Evolutionary conservation across 257 asterid species (phyloP), one percentile per base, ranked within the genome.

Genomic region (Solanum chilense): DNA sequence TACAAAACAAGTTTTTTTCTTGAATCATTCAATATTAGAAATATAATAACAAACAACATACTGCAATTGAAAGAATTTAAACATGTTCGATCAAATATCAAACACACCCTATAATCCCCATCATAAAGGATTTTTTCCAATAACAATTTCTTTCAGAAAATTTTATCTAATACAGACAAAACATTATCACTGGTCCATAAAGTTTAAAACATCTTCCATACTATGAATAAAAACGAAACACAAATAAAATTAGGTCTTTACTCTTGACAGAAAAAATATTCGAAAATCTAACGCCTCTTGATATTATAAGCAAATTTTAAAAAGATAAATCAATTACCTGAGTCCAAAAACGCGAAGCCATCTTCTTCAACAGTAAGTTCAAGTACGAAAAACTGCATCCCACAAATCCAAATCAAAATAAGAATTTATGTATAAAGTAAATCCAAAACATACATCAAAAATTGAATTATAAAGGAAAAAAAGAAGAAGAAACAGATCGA

Each of bases 341-440:
- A n/a, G 86, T 87, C 91, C 90, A 91, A 89, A 91, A 91, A 29
- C 87, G 68, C 37, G 93, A 91, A 3, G 88, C 88, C 92, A 89
- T 87, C 84, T 73, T 88, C 47, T 71, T 86, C 74, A 21, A 6
- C 39, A 21, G 74, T 3, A 18, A 41, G 31, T 52, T 47, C 6
- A 75, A 2, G 7, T 41, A 41, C n/a, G 18, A 23, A 75, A 75
- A 75, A 41, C 62, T 76, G 83, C 58, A 41, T 9, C n/a, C 2
- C 4, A 76, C 23, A 76, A 76, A 76, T 42, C 37, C 5, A 76
- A 74, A 41, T 76, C 20, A 7, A 76, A 42, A 76, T 42, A 42
- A 76, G 37, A 76, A n/a, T 14, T 14, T 12, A 13, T 76, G 52
- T n/a, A 76, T n/a, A 3, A 76, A 76, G 27, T 76, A 41, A 76